Base-by-base conservation (phyloP, 768 basidiomycete genomes). In the Chiua virens region DNA sequence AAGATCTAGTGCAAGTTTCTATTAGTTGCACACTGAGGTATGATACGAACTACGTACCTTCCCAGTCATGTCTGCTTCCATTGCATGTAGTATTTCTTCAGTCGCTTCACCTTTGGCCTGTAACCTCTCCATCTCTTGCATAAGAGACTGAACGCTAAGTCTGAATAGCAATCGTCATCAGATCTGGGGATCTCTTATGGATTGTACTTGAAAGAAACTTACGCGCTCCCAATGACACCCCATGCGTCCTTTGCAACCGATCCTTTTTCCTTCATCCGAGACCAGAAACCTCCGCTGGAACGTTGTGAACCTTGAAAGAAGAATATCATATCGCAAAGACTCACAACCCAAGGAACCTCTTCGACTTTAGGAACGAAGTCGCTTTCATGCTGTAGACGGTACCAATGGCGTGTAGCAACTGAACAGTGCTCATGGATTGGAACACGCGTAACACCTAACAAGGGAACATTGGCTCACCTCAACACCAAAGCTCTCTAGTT, bases 141-240 rank as follows among this genome's bases (percentile, higher is more conserved):
- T 45, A 41, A 57, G 44, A 18, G 61, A 59, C 43, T 62, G 68
- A 22, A 64, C 55, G 17, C 56, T 59, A 17, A 65, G 63, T 23
- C 68, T 69, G 40, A 35, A 54, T 14, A 23, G 23, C 28, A 74
- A 47, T 85, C 78, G 22, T 30, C 17, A 41, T 39, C 27, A 22
- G 25, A 10, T 20, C 23, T 57, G 86, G 86, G 21, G 92, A 93
- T 56, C 30, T 35, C 21, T 85, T 86, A 30, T 30, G 30, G 30
- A 58, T 90, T 64, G 5, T 83, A n/a, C 85, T 30, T 47, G 21
- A 55, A 52, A 36, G 52, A 37, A 53, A 27, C 92, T 73, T 71
- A 94, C 86, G 96, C 96, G 77, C 91, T 93, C 32, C 92, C 91
- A 53, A 98, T 88, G 53, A 98, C 88, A 15, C 93, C 94, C 89